These are phyloP conservation scores for Dysphania ambrosioides DNA, from an alignment of 148 eudicot genomes.

Conservation along the genomic window DNA sequence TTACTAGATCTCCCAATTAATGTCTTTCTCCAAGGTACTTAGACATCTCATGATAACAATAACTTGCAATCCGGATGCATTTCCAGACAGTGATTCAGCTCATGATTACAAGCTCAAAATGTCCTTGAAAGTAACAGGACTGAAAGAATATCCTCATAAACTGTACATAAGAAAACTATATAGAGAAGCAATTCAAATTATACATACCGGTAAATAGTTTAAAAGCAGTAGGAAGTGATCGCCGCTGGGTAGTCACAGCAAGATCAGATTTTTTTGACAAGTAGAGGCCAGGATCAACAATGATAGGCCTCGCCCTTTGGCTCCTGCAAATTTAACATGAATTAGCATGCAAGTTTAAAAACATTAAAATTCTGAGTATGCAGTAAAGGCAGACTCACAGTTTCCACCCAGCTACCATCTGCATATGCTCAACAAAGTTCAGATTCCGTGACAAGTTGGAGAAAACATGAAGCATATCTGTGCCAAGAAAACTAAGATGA, in stretches of 20 bases:
- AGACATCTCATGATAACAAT: background rate
- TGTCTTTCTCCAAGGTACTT: background rate
- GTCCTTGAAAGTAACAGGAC: background rate
- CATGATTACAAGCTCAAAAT: background rate
- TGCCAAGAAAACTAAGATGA: constrained; percentile 31
- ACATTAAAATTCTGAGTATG: background rate
- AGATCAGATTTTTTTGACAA: constrained; percentile 85
- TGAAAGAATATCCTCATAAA: background rate
- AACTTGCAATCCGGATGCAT: background rate
- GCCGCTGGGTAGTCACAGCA: constrained; percentile 61
- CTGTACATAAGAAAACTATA: background rate
- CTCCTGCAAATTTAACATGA: constrained; percentile 48
- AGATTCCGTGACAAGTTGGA: constrained; percentile 74
- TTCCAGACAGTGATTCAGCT: background rate
- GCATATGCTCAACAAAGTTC: constrained; percentile 78
- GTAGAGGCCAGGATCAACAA: constrained; percentile 89
- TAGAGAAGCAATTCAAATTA: background rate
- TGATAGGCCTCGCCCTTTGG: constrained; percentile 82
- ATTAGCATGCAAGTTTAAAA: background rate
- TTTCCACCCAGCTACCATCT: constrained; percentile 81
- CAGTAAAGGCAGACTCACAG: constrained; percentile 48
- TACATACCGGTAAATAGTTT: constrained; percentile 79
- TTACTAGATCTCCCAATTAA: background rate
- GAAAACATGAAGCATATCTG: constrained; percentile 89
- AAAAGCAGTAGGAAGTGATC: constrained; percentile 86